Base-by-base conservation (phyloP, 768 basidiomycete species). In the Coprinopsis sp. region DNA sequence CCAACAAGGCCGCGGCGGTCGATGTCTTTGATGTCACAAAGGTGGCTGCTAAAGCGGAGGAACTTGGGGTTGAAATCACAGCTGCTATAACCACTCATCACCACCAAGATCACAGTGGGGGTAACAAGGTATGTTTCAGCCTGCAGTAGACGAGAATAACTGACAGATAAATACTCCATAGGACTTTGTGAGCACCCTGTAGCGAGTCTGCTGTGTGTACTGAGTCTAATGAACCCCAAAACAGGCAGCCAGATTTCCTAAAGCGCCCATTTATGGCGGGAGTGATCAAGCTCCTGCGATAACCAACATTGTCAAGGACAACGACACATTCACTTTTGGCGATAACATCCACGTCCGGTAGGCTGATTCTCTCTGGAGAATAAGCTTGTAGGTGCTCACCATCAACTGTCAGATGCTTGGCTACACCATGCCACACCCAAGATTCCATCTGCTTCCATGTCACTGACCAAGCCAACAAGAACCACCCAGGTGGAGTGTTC, bases 381-480 rank as follows among this genome's bases (percentile, higher is more conserved):
- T 37, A n/a, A n/a, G n/a, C n/a, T n/a, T n/a, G n/a, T n/a, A n/a
- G n/a, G n/a, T 11, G 38, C 18, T 39, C 38, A 25, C 10, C 22
- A 51, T 34, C 36, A 12, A 24, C 38, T 33, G 18, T 27, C 50
- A 88, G 89, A 62, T 90, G 87, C 64, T 67, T 92, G 19, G 84
- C 88, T 21, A 93, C 90, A 1, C 90, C 92, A 1, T 94, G 92
- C 66, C 95, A 97, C 64, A 98, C 95, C 3, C 88, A 89, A 61
- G 95, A 97, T 66, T 96, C 94, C 13, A 94, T 95, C 56, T 96
- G 89, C 71, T 98, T 82, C 71, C 76, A 87, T 61, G 76, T 82
- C 45, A 90, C 85, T 25, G 68, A 74, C 48, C 63, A 71, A 18
- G 53, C 61, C 19, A 65, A 77, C 21, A 56, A 69, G 38, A 61